These are phyloP conservation scores for Lactarius psammicola DNA, from an alignment of 768 basidiomycete genomes.

Conservation along the genomic window DNA sequence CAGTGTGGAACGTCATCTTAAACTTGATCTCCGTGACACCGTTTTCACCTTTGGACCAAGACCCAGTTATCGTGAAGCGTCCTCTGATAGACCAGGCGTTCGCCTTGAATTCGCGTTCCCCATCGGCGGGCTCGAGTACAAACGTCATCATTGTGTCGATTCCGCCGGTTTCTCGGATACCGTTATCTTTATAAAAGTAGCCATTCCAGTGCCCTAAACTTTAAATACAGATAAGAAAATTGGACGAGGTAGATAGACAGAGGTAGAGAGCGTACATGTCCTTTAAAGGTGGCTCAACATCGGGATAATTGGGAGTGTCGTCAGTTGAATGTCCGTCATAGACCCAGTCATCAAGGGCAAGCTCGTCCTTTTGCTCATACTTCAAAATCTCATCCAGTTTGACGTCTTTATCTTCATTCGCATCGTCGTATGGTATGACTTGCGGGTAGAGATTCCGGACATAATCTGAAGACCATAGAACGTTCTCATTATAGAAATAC, in stretches of 20 bases:
- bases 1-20: constrained; percentile 19
- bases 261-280: constrained; percentile 6
- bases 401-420: constrained; percentile 17
- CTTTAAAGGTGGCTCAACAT: constrained; percentile 15
- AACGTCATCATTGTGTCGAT: constrained; percentile 15
- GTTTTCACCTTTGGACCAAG: constrained; percentile 24
- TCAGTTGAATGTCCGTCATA: constrained; percentile 23
- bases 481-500: not conserved
- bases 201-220: constrained; percentile 26
- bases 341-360: constrained; percentile 11
- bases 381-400: constrained; percentile 12
- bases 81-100: constrained; percentile 18
- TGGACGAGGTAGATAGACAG: not conserved
- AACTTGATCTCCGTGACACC: constrained; percentile 21
- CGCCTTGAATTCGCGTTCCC: constrained; percentile 14
- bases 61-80: constrained; percentile 25
- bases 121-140: constrained; percentile 12
- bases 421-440: constrained; percentile 3
- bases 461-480: constrained; percentile 12
- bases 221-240: not conserved
- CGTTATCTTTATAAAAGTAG: constrained; percentile 10
- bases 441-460: not conserved
- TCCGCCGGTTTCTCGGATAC: not conserved
- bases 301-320: not conserved
- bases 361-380: not conserved